phyloP scores from a whole-genome alignment of 257 asterid species.

The Jacaranda copaia region DNA sequence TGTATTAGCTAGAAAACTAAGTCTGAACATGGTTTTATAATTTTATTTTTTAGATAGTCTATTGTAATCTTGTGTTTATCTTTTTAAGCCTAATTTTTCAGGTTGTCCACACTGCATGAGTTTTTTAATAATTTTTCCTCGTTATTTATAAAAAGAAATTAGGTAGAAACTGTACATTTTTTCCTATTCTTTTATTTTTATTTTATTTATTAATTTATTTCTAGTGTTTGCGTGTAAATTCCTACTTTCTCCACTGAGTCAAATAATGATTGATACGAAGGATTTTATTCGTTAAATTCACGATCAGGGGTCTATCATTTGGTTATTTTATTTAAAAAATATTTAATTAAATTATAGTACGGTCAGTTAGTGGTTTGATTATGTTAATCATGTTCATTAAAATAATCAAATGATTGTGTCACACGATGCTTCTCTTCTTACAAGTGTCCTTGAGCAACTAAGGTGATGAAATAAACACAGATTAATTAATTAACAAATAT shows the following conservation, averaged over 20 bases:
- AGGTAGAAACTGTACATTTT: neutral
- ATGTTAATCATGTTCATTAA: neutral
- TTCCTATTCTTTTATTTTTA: neutral
- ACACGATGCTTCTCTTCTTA: constrained; percentile 7
- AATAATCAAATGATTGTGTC: constrained; percentile 13
- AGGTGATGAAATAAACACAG: neutral
- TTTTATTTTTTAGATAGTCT: neutral
- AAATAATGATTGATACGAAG: neutral
- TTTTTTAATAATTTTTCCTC: neutral
- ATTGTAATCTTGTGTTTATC: neutral
- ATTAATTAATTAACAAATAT: neutral
- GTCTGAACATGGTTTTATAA: neutral
- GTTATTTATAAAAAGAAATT: neutral
- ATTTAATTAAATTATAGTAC: neutral
- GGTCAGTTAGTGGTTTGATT: constrained; percentile 5
- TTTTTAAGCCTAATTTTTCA: neutral
- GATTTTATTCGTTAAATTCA: constrained; percentile 17
- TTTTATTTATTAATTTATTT: neutral
- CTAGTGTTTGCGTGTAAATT: neutral
- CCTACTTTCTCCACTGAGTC: neutral
- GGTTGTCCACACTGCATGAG: neutral
- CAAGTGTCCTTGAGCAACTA: neutral
- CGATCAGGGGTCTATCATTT: constrained; percentile 2
- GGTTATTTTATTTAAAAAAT: neutral
- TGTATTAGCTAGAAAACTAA: neutral